Evolutionary conservation across 2,329 filamentous ascomycete species (phyloP).

Genomic region (Capronia americana): DNA sequence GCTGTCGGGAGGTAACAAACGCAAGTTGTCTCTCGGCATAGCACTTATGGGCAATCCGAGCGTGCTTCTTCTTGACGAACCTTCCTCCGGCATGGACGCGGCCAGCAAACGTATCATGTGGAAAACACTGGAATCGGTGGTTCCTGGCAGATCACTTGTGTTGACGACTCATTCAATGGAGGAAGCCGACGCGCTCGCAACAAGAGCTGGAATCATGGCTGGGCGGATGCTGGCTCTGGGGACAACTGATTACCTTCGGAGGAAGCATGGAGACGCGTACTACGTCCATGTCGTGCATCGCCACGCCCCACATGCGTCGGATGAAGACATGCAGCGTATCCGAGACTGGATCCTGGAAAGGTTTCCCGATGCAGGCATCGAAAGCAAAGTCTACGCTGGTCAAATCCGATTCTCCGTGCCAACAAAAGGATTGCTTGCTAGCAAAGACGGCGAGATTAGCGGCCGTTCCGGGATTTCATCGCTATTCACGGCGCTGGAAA

Average conservation of each 20-base stretch:
- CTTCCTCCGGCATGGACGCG: slow-evolving; percentile 85
- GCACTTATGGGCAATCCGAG: slow-evolving; percentile 91
- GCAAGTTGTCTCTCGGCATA: slow-evolving; percentile 88
- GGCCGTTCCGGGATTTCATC: slow-evolving; percentile 59
- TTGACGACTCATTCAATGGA: slow-evolving; percentile 96
- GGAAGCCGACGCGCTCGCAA: slow-evolving; percentile 87
- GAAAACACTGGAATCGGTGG: slow-evolving; percentile 77
- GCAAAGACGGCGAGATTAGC: slow-evolving; percentile 21
- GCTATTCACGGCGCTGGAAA: slow-evolving; percentile 76
- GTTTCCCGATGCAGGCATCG: slow-evolving; percentile 71
- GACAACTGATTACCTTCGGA: slow-evolving; percentile 72
- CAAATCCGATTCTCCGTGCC: slow-evolving; percentile 85
- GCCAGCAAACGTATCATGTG: slow-evolving; percentile 93
- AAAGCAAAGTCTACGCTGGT: slow-evolving; percentile 79
- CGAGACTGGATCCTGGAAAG: slow-evolving; percentile 67
- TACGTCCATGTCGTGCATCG: slow-evolving; percentile 81
- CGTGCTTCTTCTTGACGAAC: slow-evolving; percentile 87
- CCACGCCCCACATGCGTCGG: slow-evolving; percentile 73
- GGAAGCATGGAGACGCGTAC: slow-evolving; percentile 76
- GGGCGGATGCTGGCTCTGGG: slow-evolving; percentile 84
- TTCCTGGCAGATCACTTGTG: slow-evolving; percentile 78
- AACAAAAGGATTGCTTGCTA: slow-evolving; percentile 37
- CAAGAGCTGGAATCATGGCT: slow-evolving; percentile 84
- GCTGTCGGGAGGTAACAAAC: slow-evolving; percentile 87
- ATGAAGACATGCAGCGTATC: slow-evolving; percentile 71